phyloP scores from a whole-genome alignment of 2,329 filamentous ascomycete species.

The Monilinia fructicola region DNA sequence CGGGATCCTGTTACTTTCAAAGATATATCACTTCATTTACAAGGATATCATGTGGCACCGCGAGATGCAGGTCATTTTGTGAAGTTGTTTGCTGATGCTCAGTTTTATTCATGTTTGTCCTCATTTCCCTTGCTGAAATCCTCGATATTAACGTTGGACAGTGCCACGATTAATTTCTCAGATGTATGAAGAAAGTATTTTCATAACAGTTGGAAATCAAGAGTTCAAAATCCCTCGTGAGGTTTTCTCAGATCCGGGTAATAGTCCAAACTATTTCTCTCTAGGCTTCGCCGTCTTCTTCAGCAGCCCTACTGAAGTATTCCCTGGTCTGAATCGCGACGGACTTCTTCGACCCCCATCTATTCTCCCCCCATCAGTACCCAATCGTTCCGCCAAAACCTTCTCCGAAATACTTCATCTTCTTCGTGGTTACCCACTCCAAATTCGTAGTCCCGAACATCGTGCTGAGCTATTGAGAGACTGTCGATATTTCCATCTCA shows the following conservation, averaged over 20 bases:
- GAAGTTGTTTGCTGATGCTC: conserved; percentile 87
- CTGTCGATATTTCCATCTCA: conserved; percentile 90
- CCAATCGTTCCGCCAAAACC: conserved; percentile 76
- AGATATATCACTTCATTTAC: conserved; percentile 86
- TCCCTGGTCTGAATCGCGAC: conserved; percentile 78
- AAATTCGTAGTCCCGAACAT: conserved; percentile 74
- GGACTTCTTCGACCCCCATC: conserved; percentile 82
- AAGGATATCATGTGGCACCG: conserved; percentile 85
- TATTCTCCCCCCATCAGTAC: conserved; percentile 78
- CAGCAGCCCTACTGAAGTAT: conserved; percentile 73
- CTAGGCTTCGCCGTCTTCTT: conserved; percentile 89
- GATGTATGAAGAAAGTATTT: conserved; percentile 87
- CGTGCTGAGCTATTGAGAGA: conserved; percentile 76
- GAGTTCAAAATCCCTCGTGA: conserved; percentile 90
- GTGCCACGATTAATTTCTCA: conserved; percentile 88
- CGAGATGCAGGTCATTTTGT: conserved; percentile 85
- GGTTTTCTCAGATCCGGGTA: conserved; percentile 79
- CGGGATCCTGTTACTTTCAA: conserved; percentile 85
- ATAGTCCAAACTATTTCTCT: conserved; percentile 94
- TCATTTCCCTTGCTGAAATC: background rate
- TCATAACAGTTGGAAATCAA: conserved; percentile 82
- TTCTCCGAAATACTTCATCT: conserved; percentile 82
- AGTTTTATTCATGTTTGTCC: conserved; percentile 80
- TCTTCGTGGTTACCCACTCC: conserved; percentile 78
- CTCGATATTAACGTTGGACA: conserved; percentile 42